Conservation (phyloP, 257 asterid genomes). For the Solanum lycopersicoides region DNA sequence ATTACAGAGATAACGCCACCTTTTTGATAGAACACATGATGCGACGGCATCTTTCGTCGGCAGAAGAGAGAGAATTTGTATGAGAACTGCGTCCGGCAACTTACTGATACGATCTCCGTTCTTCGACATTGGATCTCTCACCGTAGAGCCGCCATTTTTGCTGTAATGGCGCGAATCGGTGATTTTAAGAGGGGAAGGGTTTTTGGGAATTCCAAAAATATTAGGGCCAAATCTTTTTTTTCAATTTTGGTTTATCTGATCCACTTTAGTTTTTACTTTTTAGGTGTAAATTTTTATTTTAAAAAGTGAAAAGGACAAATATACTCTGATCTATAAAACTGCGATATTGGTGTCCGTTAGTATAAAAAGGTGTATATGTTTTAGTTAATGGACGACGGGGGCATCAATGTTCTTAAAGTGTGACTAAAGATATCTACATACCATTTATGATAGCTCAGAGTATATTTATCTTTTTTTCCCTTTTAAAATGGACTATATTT, state of each 20-base stretch:
- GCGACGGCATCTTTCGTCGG: neutral
- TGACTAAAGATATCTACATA: too few species aligned
- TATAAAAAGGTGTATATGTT: too few species aligned
- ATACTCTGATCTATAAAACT: too few species aligned
- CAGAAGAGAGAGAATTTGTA: neutral
- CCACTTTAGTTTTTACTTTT: neutral
- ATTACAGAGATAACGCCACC: neutral
- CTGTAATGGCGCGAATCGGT: neutral
- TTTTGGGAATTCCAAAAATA: neutral
- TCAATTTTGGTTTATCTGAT: neutral
- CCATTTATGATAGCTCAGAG: too few species aligned
- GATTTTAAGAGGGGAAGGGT: neutral
- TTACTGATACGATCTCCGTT: neutral
- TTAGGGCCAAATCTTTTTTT: neutral
- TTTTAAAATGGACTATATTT: too few species aligned
- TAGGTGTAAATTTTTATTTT: neutral
- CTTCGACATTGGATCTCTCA: neutral
- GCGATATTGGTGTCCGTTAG: too few species aligned
- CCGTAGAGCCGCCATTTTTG: neutral
- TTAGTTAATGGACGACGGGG: too few species aligned
- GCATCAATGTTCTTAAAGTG: too few species aligned
- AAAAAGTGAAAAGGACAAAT: too few species aligned
- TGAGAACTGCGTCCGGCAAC: neutral
- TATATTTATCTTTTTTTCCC: too few species aligned
- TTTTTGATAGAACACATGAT: neutral